These are phyloP conservation scores for Parasitella parasitica DNA, from an alignment of 371 early-diverging fungal species.

Conservation along the genomic window DNA sequence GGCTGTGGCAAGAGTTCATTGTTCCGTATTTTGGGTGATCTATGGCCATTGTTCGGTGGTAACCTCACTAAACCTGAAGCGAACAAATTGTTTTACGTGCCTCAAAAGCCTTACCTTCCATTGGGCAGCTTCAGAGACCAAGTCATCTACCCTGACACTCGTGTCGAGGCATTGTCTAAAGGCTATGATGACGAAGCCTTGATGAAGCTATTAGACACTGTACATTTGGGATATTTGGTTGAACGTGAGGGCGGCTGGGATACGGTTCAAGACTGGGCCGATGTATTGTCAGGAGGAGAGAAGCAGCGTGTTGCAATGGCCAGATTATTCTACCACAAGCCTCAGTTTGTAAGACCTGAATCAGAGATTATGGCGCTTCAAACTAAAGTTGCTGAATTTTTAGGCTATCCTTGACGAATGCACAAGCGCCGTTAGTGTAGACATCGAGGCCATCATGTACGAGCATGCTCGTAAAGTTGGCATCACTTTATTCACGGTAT, in stretches of 20 bases:
- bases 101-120: slow-evolving; percentile 92
- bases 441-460: slow-evolving; percentile 85
- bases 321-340: slow-evolving; percentile 81
- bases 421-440: slow-evolving; percentile 83
- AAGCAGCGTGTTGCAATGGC: slow-evolving; percentile 88
- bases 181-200: slow-evolving; percentile 65
- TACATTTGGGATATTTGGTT: slow-evolving; percentile 71
- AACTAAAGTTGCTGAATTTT: no score
- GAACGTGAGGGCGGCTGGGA: slow-evolving; percentile 87
- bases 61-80: slow-evolving; percentile 79
- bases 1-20: slow-evolving; percentile 90
- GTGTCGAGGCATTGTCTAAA: slow-evolving; percentile 49
- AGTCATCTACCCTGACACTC: slow-evolving; percentile 78
- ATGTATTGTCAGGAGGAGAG: slow-evolving; percentile 81
- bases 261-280: slow-evolving; percentile 81
- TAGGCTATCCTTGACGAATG: slow-evolving; percentile 86
- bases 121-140: slow-evolving; percentile 93
- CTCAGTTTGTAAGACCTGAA: slow-evolving; percentile 65
- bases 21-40: slow-evolving; percentile 91
- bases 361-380: no score
- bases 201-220: slow-evolving; percentile 65
- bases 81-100: slow-evolving; percentile 87
- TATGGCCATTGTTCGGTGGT: slow-evolving; percentile 89
- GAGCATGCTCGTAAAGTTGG: slow-evolving; percentile 74
- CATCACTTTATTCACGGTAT: slow-evolving; percentile 86